Conservation (phyloP, 1,284 basidiomycete species). For the Sanghuangporus sanghuang region DNA sequence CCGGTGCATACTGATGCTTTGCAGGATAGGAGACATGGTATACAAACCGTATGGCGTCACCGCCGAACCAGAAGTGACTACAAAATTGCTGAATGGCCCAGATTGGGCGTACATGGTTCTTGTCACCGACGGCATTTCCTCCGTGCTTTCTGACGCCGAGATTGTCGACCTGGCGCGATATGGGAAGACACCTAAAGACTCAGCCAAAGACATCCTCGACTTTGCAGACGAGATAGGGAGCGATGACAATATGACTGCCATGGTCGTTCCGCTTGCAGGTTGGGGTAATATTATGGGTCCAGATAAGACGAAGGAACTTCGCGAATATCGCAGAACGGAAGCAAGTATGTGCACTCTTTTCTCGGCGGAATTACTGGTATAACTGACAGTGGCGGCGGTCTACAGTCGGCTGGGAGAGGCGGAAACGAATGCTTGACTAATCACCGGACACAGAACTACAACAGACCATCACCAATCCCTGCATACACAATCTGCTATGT, state of each 20-base stretch:
- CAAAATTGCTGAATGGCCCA: constrained; percentile 68
- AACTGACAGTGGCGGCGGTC: not conserved
- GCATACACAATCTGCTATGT: not conserved
- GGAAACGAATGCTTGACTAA: constrained; percentile 56
- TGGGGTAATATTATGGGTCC: constrained; percentile 82
- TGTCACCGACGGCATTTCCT: constrained; percentile 89
- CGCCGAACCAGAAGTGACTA: constrained; percentile 89
- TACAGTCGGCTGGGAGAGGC: constrained; percentile 63
- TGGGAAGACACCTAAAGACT: constrained; percentile 68
- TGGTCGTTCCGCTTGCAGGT: constrained; percentile 90
- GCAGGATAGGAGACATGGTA: constrained; percentile 83
- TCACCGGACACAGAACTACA: constrained; percentile 1
- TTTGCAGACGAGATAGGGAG: constrained; percentile 91
- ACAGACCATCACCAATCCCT: not conserved
- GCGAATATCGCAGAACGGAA: constrained; percentile 75
- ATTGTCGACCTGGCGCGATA: constrained; percentile 85
- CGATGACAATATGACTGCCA: constrained; percentile 88
- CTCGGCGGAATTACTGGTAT: not conserved
- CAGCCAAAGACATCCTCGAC: constrained; percentile 77
- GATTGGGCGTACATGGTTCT: constrained; percentile 79
- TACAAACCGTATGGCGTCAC: constrained; percentile 93
- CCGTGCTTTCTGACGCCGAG: constrained; percentile 89
- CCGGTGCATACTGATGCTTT: not conserved
- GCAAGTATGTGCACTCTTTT: constrained; percentile 41
- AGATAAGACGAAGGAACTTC: constrained; percentile 76